Base-by-base conservation (phyloP, 1,139 yeast species). In the Suhomyces yuchorum region DNA sequence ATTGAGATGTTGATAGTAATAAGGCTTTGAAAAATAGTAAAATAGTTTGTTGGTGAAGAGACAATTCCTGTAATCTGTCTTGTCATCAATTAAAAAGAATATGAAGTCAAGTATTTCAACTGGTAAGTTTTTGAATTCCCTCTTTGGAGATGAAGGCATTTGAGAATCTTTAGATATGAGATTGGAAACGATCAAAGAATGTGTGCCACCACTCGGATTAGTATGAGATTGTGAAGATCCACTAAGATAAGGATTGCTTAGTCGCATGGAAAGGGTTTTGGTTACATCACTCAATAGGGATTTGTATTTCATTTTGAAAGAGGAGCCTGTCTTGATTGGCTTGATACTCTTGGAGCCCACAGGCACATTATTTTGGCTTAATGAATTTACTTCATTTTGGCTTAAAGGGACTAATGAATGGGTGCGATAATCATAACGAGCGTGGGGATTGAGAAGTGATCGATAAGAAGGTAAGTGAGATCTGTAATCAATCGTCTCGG, bases 1-100 rank as follows among this genome's bases (percentile, higher is more conserved):
- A 14, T 58, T 54, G 12, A 91, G 80, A n/a, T 66, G 54, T 18
- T 69, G 63, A 61, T 87, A 89, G 18, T 87, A 66, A 30, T 75
- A 70, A 2, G 77, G 77, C 56, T 82, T 81, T 8, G 82, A 73
- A n/a, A 80, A 67, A 40, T 62, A 65, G 58, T 84, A 78, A 54
- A 85, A 77, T 23, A 67, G 62, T 50, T 70, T 77, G 58, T 75
- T 74, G 6, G 83, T 81, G 51, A 75, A 77, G 33, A 85, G 62
- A 53, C 85, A 77, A 37, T 57, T 57, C 40, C 60, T 58, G 48
- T 70, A 68, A 44, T 66, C 66, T 2, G 52, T 43, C 14, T 53
- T 54, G 30, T 60, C 61, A 47, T 66, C 67, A 23, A 75, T 63
- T 19, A 69, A 57, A 15, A 53, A 58, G 47, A 75, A 69, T 9